Evolutionary conservation across 768 basidiomycete species (phyloP), one percentile per base, ranked within the genome.

Genomic region (Pleurotus pulmonarius): DNA sequence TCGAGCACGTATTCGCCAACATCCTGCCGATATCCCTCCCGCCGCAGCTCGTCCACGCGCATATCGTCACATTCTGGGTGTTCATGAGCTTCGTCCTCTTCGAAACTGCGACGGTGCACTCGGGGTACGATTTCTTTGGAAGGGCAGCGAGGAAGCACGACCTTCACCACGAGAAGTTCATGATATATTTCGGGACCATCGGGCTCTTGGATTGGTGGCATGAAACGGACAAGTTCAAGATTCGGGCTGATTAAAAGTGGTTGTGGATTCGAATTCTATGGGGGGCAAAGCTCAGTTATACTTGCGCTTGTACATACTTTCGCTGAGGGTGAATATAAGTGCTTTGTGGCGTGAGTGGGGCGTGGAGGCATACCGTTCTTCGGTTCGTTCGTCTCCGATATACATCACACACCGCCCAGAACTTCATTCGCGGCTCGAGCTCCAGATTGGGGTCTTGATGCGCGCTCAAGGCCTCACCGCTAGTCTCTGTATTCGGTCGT

Each of bases 1-100:
- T 61, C 13, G 69, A 70, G 46, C 69, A 70, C 58, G 43, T 70
- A 43, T 24, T 69, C 5, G 61, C 67, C 4, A 69, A 67, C 41
- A 58, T 71, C 46, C 48, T 69, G 13, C 67, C 70, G 16, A 56
- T 68, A 29, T 49, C 59, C 2, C 25, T 68, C 9, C 67, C 68
- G 3, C 62, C 63, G 9, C 62, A 57, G 59, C 44, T 70, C 40
- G 41, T 65, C 43, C 61, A 47, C 15, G 57, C 59, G 18, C 69
- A 70, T 43, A 58, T 66, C 45, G 49, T 67, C 5, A 65, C 67
- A 1, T 67, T 65, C 45, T 70, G 67, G 67, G 38, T 61, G 4
- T 69, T 70, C 46, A 37, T 69, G n/a, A 64, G 62, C 2, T 8
- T 62, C 9, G 59, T 63, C 49, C 55, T 70, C 22, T 25, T 63